A percentile compares a stretch with the other conserved stretches of the same genome.
These are phyloP conservation scores for Penicillium salamii DNA, from an alignment of 495 filamentous ascomycete species.

Conservation along the genomic window DNA sequence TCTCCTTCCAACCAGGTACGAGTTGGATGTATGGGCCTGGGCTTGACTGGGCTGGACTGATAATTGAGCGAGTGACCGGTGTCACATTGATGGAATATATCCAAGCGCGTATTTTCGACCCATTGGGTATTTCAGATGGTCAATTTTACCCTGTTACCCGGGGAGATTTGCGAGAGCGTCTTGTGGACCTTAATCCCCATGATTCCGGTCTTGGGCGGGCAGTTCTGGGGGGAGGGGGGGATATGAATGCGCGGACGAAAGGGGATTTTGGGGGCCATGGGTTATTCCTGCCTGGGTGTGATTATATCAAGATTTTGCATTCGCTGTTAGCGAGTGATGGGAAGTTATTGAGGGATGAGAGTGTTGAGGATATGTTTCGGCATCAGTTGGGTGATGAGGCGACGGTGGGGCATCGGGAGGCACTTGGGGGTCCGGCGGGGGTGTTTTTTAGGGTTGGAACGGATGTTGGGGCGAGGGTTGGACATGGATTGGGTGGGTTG, in stretches of 20 bases:
- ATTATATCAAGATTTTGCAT: slow-evolving; percentile 50
- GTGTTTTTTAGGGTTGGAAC: slow-evolving; percentile 28
- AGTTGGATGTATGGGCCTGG: slow-evolving; percentile 48
- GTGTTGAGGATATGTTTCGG: slow-evolving; percentile 50
- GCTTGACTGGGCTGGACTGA: slow-evolving; percentile 51
- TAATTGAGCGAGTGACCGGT: slow-evolving; percentile 40
- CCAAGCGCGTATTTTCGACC: slow-evolving; percentile 41
- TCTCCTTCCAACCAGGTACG: slow-evolving; percentile 48
- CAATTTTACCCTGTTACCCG: slow-evolving; percentile 38
- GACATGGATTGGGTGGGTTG: slow-evolving; percentile 27
- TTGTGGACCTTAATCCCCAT: slow-evolving; percentile 33
- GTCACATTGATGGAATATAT: slow-evolving; percentile 43
- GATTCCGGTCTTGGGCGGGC: slow-evolving; percentile 21
- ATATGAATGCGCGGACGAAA: slow-evolving; percentile 19
- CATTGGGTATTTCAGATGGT: slow-evolving; percentile 39
- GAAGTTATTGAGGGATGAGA: slow-evolving; percentile 38
- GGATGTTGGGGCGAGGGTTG: slow-evolving; percentile 19
- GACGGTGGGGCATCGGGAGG: slow-evolving; percentile 12
- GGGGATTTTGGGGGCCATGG: slow-evolving; percentile 55
- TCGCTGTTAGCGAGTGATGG: slow-evolving; percentile 46
- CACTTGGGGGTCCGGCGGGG: slow-evolving; percentile 19
- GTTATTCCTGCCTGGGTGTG: slow-evolving; percentile 40
- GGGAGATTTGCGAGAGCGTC: slow-evolving; percentile 31
- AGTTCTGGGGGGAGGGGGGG: slow-evolving; percentile 22
- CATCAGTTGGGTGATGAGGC: slow-evolving; percentile 39